Percentiles rank a stretch among this genome's conserved stretches.
Conservation (phyloP, 441 rosid genomes). For the Erodium texanum region DNA sequence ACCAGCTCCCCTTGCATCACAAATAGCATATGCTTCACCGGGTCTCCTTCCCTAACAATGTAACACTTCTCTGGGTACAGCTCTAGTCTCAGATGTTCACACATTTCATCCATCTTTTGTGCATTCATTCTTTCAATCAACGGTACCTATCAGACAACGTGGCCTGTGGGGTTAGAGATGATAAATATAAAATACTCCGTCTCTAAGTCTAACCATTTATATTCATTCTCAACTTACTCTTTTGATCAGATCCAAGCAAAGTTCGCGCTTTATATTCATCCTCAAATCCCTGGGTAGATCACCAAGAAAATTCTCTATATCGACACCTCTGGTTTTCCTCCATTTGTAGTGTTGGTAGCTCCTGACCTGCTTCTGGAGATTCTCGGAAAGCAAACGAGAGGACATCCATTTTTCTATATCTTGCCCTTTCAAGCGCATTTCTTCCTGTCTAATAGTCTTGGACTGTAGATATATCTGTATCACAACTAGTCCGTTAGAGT, state of each 20-base stretch:
- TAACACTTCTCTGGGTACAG: slow-evolving; percentile 65
- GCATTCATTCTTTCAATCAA: slow-evolving; percentile 68
- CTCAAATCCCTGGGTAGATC: slow-evolving; percentile 64
- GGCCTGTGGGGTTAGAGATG: too few relatives aligned
- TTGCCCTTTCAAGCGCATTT: slow-evolving; percentile 59
- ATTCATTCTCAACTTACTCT: too few relatives aligned
- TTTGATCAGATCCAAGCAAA: slow-evolving; percentile 61
- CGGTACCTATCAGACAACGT: too few relatives aligned
- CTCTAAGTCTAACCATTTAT: too few relatives aligned
- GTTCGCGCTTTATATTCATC: slow-evolving; percentile 69
- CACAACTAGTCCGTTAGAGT: slow-evolving; percentile 8
- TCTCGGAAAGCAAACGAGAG: slow-evolving; percentile 49
- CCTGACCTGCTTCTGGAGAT: slow-evolving; percentile 44
- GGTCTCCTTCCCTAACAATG: slow-evolving; percentile 67
- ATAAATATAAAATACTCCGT: too few relatives aligned
- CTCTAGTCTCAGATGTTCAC: slow-evolving; percentile 65
- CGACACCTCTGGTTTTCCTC: slow-evolving; percentile 68
- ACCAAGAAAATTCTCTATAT: slow-evolving; percentile 49
- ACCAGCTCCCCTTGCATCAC: slow-evolving; percentile 63
- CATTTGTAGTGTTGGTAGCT: slow-evolving; percentile 57
- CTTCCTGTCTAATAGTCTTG: slow-evolving; percentile 55
- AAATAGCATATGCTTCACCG: slow-evolving; percentile 73
- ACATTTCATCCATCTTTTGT: slow-evolving; percentile 54
- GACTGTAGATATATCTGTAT: slow-evolving; percentile 64
- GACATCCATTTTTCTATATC: slow-evolving; percentile 75